Evolutionary conservation across 495 filamentous ascomycete genomes (phyloP).

Genomic region (Penicillium pancosmium): DNA sequence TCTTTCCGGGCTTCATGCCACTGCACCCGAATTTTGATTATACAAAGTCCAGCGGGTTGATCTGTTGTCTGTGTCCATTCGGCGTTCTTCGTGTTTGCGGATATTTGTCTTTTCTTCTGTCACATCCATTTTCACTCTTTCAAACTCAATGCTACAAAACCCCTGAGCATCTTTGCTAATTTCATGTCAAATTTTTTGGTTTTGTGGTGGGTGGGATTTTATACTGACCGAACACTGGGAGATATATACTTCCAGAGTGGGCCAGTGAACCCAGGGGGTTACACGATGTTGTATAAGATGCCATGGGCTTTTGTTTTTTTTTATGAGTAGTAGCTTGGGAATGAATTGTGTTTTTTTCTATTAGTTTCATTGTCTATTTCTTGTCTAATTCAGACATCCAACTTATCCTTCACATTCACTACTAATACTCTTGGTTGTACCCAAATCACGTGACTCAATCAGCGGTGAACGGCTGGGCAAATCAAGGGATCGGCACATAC

Average conservation of each 20-base stretch:
- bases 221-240: slow-evolving; percentile 11
- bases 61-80: slow-evolving; percentile 21
- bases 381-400: not conserved
- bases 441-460: not conserved
- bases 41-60: slow-evolving; percentile 36
- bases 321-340: slow-evolving; percentile 26
- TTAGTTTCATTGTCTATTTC: not conserved
- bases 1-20: slow-evolving; percentile 20
- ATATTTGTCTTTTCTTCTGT: slow-evolving; percentile 19
- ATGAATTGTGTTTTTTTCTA: slow-evolving; percentile 20
- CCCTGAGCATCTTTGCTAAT: slow-evolving; percentile 17
- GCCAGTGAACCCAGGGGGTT: slow-evolving; percentile 1
- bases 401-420: no score
- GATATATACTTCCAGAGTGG: slow-evolving; percentile 24
- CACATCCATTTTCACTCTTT: slow-evolving; percentile 28
- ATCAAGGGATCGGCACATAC: not conserved
- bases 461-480: not conserved
- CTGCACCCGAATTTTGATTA: slow-evolving; percentile 24
- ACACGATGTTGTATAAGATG: slow-evolving; percentile 20
- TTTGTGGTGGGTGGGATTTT: slow-evolving; percentile 5
- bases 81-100: slow-evolving; percentile 29
- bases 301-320: slow-evolving; percentile 19
- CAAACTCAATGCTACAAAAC: slow-evolving; percentile 25
- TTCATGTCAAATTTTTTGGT: slow-evolving; percentile 9
- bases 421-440: no score